Evolutionary conservation across 257 asterid species (phyloP), one percentile per base, ranked within the genome.

Genomic region (Nemophila menziesii): DNA sequence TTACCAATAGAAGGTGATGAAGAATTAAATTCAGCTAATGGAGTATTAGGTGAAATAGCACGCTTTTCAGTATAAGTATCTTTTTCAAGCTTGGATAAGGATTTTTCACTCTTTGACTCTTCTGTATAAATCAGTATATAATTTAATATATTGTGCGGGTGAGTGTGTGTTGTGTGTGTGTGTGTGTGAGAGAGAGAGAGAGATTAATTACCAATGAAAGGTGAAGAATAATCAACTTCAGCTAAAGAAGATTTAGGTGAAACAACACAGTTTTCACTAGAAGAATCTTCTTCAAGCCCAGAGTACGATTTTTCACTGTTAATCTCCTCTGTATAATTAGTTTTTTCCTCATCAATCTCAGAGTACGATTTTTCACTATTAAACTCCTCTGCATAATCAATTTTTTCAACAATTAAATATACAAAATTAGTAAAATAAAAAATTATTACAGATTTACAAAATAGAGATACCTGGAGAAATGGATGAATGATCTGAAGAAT

Each of bases 191-290:
- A 46, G 16, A 10, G 37, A 19, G 58, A 36, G 36, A 42, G 37
- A 22, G 55, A 20, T 39, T n/a, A 46, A 14, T 52, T 57, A 73
- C 85, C 79, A 44, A 47, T 33, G 40, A 46, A 22, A 34, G 48
- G 62, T 40, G 79, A 51, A 11, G 73, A 70, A 47, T 84, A 70
- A 64, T 66, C 82, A 16, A 52, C 59, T 47, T 66, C 75, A 11
- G 65, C 66, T 20, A 56, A 48, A 18, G 33, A 60, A 11, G 57
- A 58, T 36, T 70, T 57, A 50, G 37, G 46, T 16, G 83, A 77
- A 36, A 45, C 29, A 9, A 22, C 22, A 3, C 44, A 45, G 22
- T 55, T 44, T 16, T 33, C 44, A 13, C 3, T 41, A 12, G 8
- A 8, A 8, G 38, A 39, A 12, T 43, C 48, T 29, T 17, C 46